phyloP scores from a whole-genome alignment of 139 green algal species.

The Chlorella sp. region DNA sequence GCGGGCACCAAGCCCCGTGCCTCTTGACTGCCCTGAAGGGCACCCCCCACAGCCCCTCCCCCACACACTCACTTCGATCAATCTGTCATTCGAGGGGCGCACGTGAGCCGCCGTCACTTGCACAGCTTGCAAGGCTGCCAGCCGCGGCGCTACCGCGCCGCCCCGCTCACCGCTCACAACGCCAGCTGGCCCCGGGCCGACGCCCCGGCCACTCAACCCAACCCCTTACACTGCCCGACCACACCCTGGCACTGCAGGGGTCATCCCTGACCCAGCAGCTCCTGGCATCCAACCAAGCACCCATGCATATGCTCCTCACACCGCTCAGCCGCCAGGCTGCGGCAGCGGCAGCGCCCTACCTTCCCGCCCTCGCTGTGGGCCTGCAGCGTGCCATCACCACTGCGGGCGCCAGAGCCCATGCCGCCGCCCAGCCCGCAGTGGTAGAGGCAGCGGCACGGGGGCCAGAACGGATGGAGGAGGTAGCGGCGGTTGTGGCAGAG shows the following conservation, averaged over 20 bases:
- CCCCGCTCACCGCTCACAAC: not conserved
- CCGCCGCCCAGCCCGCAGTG: not conserved
- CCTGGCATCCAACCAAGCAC: not conserved
- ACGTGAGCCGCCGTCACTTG: too few species aligned
- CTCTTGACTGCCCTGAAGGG: too few species aligned
- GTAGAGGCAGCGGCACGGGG: slow-evolving; percentile 9
- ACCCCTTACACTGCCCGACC: not conserved
- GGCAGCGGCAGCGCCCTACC: not conserved
- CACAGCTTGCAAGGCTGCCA: not conserved
- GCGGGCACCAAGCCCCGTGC: too few species aligned
- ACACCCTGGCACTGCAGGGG: not conserved
- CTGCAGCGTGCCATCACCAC: not conserved
- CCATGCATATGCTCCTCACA: slow-evolving; percentile 1
- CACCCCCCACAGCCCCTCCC: too few species aligned
- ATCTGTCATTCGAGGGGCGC: too few species aligned
- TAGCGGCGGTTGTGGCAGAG: slow-evolving; percentile 4
- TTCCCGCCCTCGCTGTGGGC: not conserved
- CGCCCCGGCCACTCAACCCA: not conserved
- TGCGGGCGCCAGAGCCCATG: not conserved
- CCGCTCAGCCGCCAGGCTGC: not conserved
- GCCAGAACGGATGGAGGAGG: slow-evolving; percentile 13
- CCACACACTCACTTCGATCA: too few species aligned
- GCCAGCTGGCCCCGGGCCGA: not conserved
- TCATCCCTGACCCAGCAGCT: not conserved
- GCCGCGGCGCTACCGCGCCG: not conserved